Evolutionary conservation across 768 basidiomycete species (phyloP), one percentile per base, ranked within the genome.

Genomic region (Candolleomyces eurysporus): DNA sequence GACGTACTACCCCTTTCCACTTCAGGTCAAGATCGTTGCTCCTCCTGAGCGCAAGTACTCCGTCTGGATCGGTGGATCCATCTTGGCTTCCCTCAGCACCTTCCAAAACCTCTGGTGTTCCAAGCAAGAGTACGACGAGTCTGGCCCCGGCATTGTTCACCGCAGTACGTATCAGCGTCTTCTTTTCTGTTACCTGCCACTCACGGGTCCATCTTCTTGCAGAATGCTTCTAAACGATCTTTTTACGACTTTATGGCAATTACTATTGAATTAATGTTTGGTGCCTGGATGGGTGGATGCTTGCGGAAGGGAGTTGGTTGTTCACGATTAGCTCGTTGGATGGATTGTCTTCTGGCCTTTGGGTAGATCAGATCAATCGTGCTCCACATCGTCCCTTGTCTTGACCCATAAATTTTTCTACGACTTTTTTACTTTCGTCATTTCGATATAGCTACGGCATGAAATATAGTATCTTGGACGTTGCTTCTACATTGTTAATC

Each of bases 31-130:
- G 86, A 93, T 95, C 60, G 90, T 93, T 61, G 91, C 94, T 62
- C 94, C 94, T 55, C 93, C 94, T 58, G 94, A 96, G 82, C 82
- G 94, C 68, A 96, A 93, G 75, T 94, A 94, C 84, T 94, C 92
- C 58, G 94, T 96, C 77, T 97, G 95, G 92, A 94, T 94, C 68
- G 90, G 90, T 79, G 90, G 90, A 62, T 90, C 88, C 48, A 92
- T 91, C 68, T 78, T 92, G 66, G 94, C 94, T 49, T 94, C 92
- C 36, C 84, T 97, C 54, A 90, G 86, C 71, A 96, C 94, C 67
- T 96, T 96, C 94, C 94, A 96, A 81, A 95, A 94, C 73, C 79
- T 96, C 78, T 97, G 95, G 94, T 90, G 90, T 78, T 88, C 89
- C 61, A 92, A 92, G 77, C 91, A 93, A 70, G 94, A 95, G 79